phyloP scores from a whole-genome alignment of 164 flowering plant genomes.

The Nymphaea thermarum region DNA sequence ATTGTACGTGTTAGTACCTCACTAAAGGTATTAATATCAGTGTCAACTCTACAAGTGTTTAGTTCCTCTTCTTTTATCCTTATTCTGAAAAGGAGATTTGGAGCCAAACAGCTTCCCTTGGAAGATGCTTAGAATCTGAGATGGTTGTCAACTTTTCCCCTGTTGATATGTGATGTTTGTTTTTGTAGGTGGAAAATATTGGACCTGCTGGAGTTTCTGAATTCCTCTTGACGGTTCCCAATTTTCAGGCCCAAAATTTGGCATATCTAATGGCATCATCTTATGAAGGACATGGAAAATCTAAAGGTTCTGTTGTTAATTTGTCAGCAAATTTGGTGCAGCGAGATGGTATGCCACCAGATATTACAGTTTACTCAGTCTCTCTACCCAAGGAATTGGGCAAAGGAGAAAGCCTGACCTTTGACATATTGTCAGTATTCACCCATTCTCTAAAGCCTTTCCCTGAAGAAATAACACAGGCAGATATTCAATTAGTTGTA shows the following conservation, averaged over 20 bases:
- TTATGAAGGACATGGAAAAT: slow-evolving; percentile 64
- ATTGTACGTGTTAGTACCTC: slow-evolving; percentile 43
- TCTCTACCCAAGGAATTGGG: slow-evolving; percentile 48
- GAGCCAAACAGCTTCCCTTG: neutral
- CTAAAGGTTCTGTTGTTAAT: slow-evolving; percentile 22
- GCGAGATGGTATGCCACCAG: slow-evolving; percentile 51
- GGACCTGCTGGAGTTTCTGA: slow-evolving; percentile 49
- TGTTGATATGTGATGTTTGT: neutral
- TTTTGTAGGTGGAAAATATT: slow-evolving; percentile 53
- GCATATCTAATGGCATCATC: slow-evolving; percentile 35
- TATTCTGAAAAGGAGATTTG: neutral
- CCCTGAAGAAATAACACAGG: slow-evolving; percentile 83
- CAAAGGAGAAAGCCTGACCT: slow-evolving; percentile 44
- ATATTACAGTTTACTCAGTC: slow-evolving; percentile 51
- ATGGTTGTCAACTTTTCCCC: neutral
- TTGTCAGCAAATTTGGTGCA: slow-evolving; percentile 34
- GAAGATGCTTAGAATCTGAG: neutral
- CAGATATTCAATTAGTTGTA: slow-evolving; percentile 62
- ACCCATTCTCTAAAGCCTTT: slow-evolving; percentile 66
- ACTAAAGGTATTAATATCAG: slow-evolving; percentile 40
- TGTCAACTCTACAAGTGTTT: neutral
- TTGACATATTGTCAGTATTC: slow-evolving; percentile 57
- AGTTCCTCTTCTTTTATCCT: neutral
- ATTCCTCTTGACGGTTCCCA: slow-evolving; percentile 55
- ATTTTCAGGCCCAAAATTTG: slow-evolving; percentile 49